Base-by-base conservation (phyloP, 257 asterid genomes). In the Ajuga chamaepitys region DNA sequence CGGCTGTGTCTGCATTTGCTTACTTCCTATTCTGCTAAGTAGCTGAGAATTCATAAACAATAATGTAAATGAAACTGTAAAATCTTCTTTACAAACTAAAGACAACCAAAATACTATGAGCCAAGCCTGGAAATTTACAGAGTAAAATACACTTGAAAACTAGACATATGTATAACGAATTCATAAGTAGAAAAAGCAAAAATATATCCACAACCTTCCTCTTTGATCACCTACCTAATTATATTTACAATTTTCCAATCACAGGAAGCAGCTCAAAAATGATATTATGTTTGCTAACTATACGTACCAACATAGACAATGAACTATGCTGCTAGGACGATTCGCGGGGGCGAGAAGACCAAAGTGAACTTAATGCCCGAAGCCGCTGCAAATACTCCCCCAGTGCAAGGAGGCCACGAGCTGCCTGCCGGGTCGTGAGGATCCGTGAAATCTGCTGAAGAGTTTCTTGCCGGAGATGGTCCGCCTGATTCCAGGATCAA, bases 301-400 rank as follows among this genome's bases (percentile, higher is more conserved):
- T 67, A 58, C 44, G 58, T 48, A 41, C 70, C 71, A 30, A 70
- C 66, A 74, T 20, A 30, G 5, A 11, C 54, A 51, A 28, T 66
- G 50, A 51, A 70, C 63, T 48, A 47, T 46, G 17, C 65, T 42
- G 18, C 80, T 76, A 75, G 52, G 84, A 58, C 10, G 86, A 53
- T 54, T 83, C 72, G 14, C 51, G 76, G n/a, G 82, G 70, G 2
- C 78, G 70, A 1, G 85, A 70, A 5, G 80, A 20, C 85, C 87
- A 81, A 24, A 63, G 80, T 0, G 87, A 72, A 50, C 87, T 81
- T 68, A 84, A 70, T 18, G 73, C 73, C 54, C 86, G 74, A 4
- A 84, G 82, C 4, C 89, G 82, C 67, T 81, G 74, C 56, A 72
- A 68, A 64, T 84, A 84, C 73, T 76, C 85, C 7, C 89, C 89